Conservation (phyloP, 2,329 filamentous ascomycete genomes). For the Sporothrix dimorphospora region DNA sequence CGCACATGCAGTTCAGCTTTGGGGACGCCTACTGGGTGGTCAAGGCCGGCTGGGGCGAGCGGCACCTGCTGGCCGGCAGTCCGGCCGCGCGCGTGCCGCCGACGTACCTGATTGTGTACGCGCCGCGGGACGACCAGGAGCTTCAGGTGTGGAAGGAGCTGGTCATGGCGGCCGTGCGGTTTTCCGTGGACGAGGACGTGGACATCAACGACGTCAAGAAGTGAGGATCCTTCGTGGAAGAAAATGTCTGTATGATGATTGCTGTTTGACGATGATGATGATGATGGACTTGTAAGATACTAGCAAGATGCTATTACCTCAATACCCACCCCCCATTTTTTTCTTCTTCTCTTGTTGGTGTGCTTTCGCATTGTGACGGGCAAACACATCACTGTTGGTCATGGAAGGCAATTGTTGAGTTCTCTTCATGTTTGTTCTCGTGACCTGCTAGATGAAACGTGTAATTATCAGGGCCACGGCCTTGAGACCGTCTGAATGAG, state of each 20-base stretch:
- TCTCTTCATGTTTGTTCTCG: too few relatives aligned
- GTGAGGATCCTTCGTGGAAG: neutral
- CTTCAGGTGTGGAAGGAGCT: conserved; percentile 40
- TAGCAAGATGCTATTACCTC: neutral
- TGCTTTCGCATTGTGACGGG: neutral
- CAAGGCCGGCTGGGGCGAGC: conserved; percentile 46
- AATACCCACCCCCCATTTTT: neutral
- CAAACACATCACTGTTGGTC: too few relatives aligned
- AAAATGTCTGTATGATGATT: neutral
- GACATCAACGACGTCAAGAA: conserved; percentile 19
- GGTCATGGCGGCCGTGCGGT: conserved; percentile 33
- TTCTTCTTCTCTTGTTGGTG: neutral
- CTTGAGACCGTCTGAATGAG: too few relatives aligned
- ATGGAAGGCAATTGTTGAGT: too few relatives aligned
- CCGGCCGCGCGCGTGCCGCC: conserved; percentile 38
- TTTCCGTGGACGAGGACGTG: conserved; percentile 13
- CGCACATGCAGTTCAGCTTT: conserved; percentile 45
- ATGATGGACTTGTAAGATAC: neutral
- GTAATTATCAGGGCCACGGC: too few relatives aligned
- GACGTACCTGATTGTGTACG: conserved; percentile 47
- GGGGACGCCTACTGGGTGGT: conserved; percentile 44
- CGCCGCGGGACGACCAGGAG: conserved; percentile 45
- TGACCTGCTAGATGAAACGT: too few relatives aligned
- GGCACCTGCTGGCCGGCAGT: conserved; percentile 44
- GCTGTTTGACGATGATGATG: neutral